Evolutionary conservation across 176 grass and related monocot species (phyloP).

Genomic region (Avena eriantha): DNA sequence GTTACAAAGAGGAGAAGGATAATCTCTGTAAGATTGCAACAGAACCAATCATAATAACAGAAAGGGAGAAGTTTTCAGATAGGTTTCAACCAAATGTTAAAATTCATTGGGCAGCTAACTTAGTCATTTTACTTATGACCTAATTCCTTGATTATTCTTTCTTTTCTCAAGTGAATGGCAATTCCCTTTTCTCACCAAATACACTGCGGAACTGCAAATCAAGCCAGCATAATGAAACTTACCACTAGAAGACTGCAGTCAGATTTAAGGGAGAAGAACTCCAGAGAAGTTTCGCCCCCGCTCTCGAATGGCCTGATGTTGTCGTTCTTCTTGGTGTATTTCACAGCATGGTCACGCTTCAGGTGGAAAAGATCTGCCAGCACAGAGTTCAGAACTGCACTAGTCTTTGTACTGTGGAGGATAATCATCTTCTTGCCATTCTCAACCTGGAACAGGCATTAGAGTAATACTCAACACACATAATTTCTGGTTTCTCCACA

Average conservation of each 20-base stretch:
- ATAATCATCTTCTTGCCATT: slow-evolving; percentile 85
- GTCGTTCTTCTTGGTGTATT: slow-evolving; percentile 76
- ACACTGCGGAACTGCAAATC: neutral
- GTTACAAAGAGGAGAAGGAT: neutral
- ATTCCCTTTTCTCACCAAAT: neutral
- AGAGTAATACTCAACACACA: neutral
- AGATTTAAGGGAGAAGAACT: slow-evolving; percentile 90
- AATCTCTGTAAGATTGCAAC: neutral
- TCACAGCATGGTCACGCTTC: slow-evolving; percentile 74
- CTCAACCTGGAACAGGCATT: slow-evolving; percentile 64
- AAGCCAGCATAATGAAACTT: slow-evolving; percentile 20
- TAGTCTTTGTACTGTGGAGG: slow-evolving; percentile 88
- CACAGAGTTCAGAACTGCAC: slow-evolving; percentile 66
- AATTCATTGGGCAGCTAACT: neutral
- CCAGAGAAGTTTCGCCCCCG: slow-evolving; percentile 71
- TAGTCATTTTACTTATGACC: slow-evolving; percentile 11
- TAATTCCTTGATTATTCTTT: neutral
- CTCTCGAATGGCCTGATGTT: slow-evolving; percentile 86
- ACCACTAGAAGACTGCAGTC: slow-evolving; percentile 93
- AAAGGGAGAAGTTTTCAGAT: neutral
- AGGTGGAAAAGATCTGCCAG: slow-evolving; percentile 76
- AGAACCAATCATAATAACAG: neutral
- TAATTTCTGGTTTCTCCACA: neutral
- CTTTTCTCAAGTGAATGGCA: neutral
- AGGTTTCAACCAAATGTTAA: neutral